Base-by-base conservation (phyloP, 306 rosid species). In the Crataegus laevigata region DNA sequence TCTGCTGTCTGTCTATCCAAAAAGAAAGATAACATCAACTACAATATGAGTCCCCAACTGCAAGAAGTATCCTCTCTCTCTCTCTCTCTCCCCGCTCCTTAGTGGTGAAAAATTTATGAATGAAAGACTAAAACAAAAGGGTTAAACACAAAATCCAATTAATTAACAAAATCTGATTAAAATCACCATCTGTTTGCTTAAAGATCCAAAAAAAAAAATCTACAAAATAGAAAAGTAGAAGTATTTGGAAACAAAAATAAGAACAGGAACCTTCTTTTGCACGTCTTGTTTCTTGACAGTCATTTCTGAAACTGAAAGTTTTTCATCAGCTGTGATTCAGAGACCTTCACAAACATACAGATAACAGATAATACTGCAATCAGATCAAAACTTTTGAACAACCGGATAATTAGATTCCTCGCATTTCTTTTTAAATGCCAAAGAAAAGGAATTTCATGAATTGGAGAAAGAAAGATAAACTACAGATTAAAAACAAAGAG, bases 61-160 rank as follows among this genome's bases (percentile, higher is more conserved):
- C 30, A 75, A 77, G 67, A 26, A 77, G 54, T 72, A 77, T 76
- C 74, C 65, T 43, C 50, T 12, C 34, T 32, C 5, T 32, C 34
- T 32, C 34, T 32, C 34, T 32, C 34, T 32, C 34, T 32, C 34
- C 4, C 34, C 94, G 86, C 66, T 90, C 91, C 85, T 68, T 79
- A 65, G 77, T 73, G 21, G 85, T 72, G 84, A 90, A 91, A 25
- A 89, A 71, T 78, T 85, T 90, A 83, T 84, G 68, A 60, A 94
- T 81, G 79, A 89, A 89, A 21, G 96, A 87, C 98, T 94, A 91
- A 54, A 90, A 80, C 42, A 71, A 40, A 25, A 71, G 30, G 11
- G 43, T 11, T 30, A 45, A 28, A 13, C 22, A 38, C 9, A 24
- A 69, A 22, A 42, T n/a, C 50, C 30, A 60, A 62, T 50, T 26